Base-by-base conservation (phyloP, 2,329 filamentous ascomycete genomes). In the Cladosporium colombiae region DNA sequence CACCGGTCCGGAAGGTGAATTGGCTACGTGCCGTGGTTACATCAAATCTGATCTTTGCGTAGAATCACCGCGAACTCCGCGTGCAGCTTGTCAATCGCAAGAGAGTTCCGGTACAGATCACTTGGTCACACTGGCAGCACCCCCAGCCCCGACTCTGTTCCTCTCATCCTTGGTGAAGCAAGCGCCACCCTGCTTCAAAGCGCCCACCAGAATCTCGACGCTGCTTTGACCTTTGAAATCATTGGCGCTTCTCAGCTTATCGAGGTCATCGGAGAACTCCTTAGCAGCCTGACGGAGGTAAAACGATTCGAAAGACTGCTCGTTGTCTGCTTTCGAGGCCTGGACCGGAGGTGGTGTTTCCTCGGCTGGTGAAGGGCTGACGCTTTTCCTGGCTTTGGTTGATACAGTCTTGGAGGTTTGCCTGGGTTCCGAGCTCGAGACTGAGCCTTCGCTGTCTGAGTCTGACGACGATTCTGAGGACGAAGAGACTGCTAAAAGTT, bases 191-290 rank as follows among this genome's bases (percentile, higher is more conserved):
- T 92, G 89, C 78, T 86, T 85, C 70, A 93, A 76, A 3, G 89
- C 89, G 71, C 85, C 81, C 37, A 93, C 83, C 50, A 93, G 82
- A 73, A 91, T 84, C 5, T 83, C 81, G 33, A 92, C 69, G 68
- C 79, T 83, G 3, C 85, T 85, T 61, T 87, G 86, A 66, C 81
- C 81, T 74, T 86, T 88, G 79, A 92, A 93, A 77, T 93, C 91
- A 71, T 87, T 85, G 11, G 90, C 88, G 46, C 76, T 75, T 69
- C 90, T 86, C 68, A 92, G 81, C 76, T 87, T 87, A 78, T 91
- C 88, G 44, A 93, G 82, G 74, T 93, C 91, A 70, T 92, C 88
- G 14, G 88, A 86, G 65, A 93, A 87, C 75, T 93, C 90, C 60
- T 83, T 81, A 0, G 90, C 91, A 6, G 88, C 81, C 66, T 86